phyloP scores from a whole-genome alignment of 139 green algal species.

The Bryopsis sp. region DNA sequence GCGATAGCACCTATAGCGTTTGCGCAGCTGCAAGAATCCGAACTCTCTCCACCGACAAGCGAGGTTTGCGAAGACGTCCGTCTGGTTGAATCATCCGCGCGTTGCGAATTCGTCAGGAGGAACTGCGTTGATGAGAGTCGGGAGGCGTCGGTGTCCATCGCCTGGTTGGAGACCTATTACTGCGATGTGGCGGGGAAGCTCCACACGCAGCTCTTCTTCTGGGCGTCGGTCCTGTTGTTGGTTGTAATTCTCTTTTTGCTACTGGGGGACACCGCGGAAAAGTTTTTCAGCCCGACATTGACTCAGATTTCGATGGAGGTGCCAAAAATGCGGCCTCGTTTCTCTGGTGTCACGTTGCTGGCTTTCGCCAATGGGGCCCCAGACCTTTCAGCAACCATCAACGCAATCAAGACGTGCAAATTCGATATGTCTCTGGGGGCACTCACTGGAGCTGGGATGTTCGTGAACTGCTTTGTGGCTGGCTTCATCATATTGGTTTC shows the following conservation, averaged over 20 bases:
- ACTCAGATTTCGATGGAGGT: conserved; percentile 64
- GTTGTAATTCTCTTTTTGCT: conserved; percentile 45
- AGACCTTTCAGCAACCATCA: conserved; percentile 73
- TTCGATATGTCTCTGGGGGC: conserved; percentile 42
- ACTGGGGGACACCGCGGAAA: conserved; percentile 69
- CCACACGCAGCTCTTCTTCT: conserved; percentile 28
- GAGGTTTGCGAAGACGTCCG: conserved; percentile 9
- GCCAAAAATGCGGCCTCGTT: conserved; percentile 68
- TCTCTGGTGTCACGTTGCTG: conserved; percentile 82
- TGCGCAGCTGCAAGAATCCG: too few species aligned
- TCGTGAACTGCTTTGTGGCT: conserved; percentile 36
- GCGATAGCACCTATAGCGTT: too few species aligned
- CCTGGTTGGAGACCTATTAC: conserved; percentile 15
- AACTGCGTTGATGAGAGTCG: conserved; percentile 10
- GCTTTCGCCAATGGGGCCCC: conserved; percentile 82
- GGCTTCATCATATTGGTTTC: conserved; percentile 40
- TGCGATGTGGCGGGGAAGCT: background rate
- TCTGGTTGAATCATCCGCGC: background rate
- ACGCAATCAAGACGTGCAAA: conserved; percentile 62
- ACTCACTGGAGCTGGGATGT: conserved; percentile 31
- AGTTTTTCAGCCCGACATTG: conserved; percentile 76
- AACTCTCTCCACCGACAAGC: too few species aligned
- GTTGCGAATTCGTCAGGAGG: background rate
- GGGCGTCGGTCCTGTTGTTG: conserved; percentile 39
- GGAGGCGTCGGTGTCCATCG: conserved; percentile 4